Percentiles rank a stretch among this genome's conserved stretches.
These are phyloP conservation scores for Globisporangium cederbergense DNA, from an alignment of 352 stramenopile genomes.

Conservation along the genomic window DNA sequence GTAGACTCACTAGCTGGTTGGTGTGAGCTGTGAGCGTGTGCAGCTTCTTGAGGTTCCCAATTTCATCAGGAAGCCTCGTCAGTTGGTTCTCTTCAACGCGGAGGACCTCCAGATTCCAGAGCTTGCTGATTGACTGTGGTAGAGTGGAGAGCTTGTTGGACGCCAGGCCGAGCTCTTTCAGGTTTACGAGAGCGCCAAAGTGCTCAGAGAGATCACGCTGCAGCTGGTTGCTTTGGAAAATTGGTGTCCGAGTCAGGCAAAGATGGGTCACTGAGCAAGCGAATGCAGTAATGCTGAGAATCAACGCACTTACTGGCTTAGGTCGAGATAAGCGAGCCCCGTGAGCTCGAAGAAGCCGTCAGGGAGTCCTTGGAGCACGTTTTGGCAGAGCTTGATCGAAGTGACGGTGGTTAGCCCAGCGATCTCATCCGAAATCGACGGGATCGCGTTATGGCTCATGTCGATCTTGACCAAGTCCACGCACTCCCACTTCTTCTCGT, in stretches of 20 bases:
- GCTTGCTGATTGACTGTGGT: slow-evolving; percentile 43
- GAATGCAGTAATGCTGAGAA: neutral
- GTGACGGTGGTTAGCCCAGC: slow-evolving; percentile 41
- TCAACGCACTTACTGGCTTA: slow-evolving; percentile 54
- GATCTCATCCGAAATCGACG: slow-evolving; percentile 51
- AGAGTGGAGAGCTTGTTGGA: slow-evolving; percentile 60
- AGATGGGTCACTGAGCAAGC: neutral
- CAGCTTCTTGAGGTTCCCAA: slow-evolving; percentile 55
- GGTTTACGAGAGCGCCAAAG: slow-evolving; percentile 40
- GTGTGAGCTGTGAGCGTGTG: slow-evolving; percentile 55
- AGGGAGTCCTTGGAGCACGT: slow-evolving; percentile 50
- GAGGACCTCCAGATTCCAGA: slow-evolving; percentile 54
- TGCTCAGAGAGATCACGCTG: slow-evolving; percentile 45
- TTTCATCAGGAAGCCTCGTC: slow-evolving; percentile 33
- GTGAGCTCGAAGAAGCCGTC: slow-evolving; percentile 67
- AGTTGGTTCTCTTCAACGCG: slow-evolving; percentile 67
- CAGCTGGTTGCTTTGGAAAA: slow-evolving; percentile 54
- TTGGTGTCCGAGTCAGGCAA: neutral
- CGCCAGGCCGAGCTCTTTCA: slow-evolving; percentile 64
- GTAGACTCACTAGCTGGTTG: slow-evolving; percentile 56
- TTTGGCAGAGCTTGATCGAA: slow-evolving; percentile 72
- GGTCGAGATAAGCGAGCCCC: slow-evolving; percentile 56
- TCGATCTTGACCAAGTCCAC: slow-evolving; percentile 80
- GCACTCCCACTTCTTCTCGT: slow-evolving; percentile 86
- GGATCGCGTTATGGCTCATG: slow-evolving; percentile 76